Base-by-base conservation (phyloP, 2,329 filamentous ascomycete species). In the Colletotrichum costaricense region DNA sequence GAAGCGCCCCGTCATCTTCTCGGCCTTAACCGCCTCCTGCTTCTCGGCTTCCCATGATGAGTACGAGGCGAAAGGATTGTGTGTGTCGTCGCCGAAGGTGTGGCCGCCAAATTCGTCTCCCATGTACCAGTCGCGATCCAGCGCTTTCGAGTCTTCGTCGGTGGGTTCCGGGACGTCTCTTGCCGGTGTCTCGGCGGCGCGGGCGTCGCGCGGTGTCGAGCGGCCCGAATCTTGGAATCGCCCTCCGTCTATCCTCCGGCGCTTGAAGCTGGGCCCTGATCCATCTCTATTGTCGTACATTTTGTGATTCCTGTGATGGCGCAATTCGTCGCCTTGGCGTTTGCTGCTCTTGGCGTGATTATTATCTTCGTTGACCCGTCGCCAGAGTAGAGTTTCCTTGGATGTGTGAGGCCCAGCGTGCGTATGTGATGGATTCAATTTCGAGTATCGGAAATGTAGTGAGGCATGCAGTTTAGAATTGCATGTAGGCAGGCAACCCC, bases 101-200 rank as follows among this genome's bases (percentile, higher is more conserved):
- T 97, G 94, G 0, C 90, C 89, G 30, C 93, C 94, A 70, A 93
- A 91, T 80, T 98, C 95, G 79, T 97, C 95, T 60, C 94, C 94
- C 26, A 91, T 92, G 79, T 98, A 98, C 95, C 95, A 98, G 82
- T 98, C 95, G 74, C 95, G 91, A 80, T 98, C 95, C 67, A 98
- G 86, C 11, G 92, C 94, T 75, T 89, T 89, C 22, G 91, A 89
- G 75, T 97, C 94, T 74, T 94, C 90, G 52, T 93, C 89, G 42
- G 89, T 87, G 16, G 90, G 87, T 78, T 93, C 91, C 0, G 90
- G 88, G 3, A 88, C 89, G 59, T 93, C 90, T 90, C 78, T 49
- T 72, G 69, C 16, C 78, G 79, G 56, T 74, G 76, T 57, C 80
- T 81, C 66, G n/a, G 74, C 63, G n/a, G 68, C 54, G 33, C 64